Base-by-base conservation (phyloP, 202 grass and related monocot genomes). In the Musa balbisiana region DNA sequence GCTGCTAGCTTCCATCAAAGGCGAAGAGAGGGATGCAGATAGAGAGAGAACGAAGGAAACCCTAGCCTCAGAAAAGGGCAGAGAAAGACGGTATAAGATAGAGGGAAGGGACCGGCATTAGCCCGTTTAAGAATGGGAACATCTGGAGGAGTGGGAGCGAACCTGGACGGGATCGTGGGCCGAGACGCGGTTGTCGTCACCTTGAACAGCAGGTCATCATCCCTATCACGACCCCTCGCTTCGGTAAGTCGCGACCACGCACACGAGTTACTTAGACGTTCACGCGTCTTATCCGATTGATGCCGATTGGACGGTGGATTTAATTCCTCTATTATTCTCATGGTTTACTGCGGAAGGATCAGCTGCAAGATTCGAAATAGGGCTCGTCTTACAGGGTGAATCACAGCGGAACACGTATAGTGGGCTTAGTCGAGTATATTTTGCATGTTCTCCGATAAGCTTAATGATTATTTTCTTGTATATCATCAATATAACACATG, bases 1-100 rank as follows among this genome's bases (percentile, higher is more conserved):
- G 16, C 14, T 67, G 21, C 33, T 3, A 67, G 33, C 69, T 79
- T 82, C 84, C 84, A 86, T 86, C n/a, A 82, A 82, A 10, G 75
- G 79, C 19, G 56, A 72, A 70, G 55, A 16, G 54, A 9, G 69
- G 20, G 3, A 49, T 23, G 72, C 53, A 65, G 78, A 64, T 72
- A n/a, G 62, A 13, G 75, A 60, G 66, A 76, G 67, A 64, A 25
- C 11, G 26, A 17, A 13, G 65, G 67, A 15, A 43, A 75, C 55
- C 12, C 12, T 15, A 33, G 13, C 22, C 24, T 14, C 24, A 26
- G 33, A 43, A 68, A 25, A 49, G 67, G 67, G 67, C 17, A 13
- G 29, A 10, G 11, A 1, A 11, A 53, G 11, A 25, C 13, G 22
- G 51, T 25, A 21, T 21, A 54, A 8, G 71, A 17, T 33, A 27